Evolutionary conservation across 2,329 filamentous ascomycete genomes (phyloP), one percentile per base, ranked within the genome.

Genomic region (Talaromyces sp.): DNA sequence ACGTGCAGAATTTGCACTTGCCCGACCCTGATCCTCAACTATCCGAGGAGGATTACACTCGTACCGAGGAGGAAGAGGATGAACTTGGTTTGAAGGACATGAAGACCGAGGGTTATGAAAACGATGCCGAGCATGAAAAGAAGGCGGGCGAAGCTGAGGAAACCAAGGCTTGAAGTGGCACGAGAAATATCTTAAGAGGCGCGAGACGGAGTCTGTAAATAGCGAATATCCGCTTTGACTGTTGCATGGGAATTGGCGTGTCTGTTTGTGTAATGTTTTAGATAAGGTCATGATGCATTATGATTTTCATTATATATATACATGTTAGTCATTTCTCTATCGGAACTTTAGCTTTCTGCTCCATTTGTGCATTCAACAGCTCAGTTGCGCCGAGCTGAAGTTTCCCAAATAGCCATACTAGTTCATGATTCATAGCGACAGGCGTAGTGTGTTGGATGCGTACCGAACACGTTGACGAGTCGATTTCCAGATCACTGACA

Each of bases 51-150:
- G 89, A 91, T 33, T 99, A 99, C 75, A 86, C 90, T 64, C 85
- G 95, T 65, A 96, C 93, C 0, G 87, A 89, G 0, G 91, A 97
- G 75, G 95, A 99, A 73, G 91, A 96, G 77, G 95, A 99, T 71
- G 91, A 97, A 64, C 80, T 99, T 11, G 95, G 95, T 0, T 79
- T 99, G 67, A 87, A 81, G 64, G 95, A 99, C 72, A 99, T 99
- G 88, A 95, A 93, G 83, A 87, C 88, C 0, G 93, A 98, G 75
- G 88, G 87, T 0, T 98, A 99, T 72, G 89, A 89, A 75, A 81
- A 86, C 60, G 83, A 86, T 66, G 67, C 60, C 7, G 64, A 64
- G 39, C 28, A 69, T 50, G 25, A 35, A 21, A 66, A 69, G 37
- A 63, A 65, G 55, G 62, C 59, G 54, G 63, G 67, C 39, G 68